Percentiles rank a stretch among this genome's conserved stretches.
phyloP scores from a whole-genome alignment of 2,329 filamentous ascomycete genomes.

The Fusarium sublunatum region DNA sequence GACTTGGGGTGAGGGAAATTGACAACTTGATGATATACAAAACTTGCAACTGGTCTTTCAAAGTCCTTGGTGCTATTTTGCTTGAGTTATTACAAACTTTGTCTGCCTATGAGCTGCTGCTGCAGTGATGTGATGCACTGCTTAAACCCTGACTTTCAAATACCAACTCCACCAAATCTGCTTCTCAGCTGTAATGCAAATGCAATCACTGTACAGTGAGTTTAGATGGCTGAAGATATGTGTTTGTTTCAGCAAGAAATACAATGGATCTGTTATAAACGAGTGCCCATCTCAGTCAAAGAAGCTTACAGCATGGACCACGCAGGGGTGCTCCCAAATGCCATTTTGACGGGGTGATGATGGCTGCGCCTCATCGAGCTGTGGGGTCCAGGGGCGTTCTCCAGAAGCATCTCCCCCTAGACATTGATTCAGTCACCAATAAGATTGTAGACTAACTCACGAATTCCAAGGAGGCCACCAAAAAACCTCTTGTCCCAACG shows the following conservation, averaged over 20 bases:
- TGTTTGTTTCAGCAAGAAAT: too few species aligned
- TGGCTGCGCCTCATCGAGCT: constrained; percentile 36
- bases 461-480: constrained; percentile 25
- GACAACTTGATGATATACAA: neutral
- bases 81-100: too few species aligned
- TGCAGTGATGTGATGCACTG: too few species aligned
- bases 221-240: too few species aligned
- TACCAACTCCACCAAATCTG: too few species aligned
- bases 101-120: too few species aligned
- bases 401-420: constrained; percentile 15
- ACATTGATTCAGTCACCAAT: constrained; percentile 31
- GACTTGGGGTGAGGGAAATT: constrained; percentile 1
- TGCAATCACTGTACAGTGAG: too few species aligned
- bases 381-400: constrained; percentile 33
- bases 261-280: too few species aligned
- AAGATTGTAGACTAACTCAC: constrained; percentile 18
- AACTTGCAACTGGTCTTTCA: neutral
- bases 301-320: constrained; percentile 4
- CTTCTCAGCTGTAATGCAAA: too few species aligned
- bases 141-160: too few species aligned
- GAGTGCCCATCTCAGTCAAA: neutral
- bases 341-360: constrained; percentile 10
- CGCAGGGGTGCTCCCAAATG: constrained; percentile 15
- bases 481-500: constrained; percentile 28
- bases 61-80: too few species aligned